These are phyloP conservation scores for Clitopilus passeckerianus DNA, from an alignment of 768 basidiomycete genomes.

Conservation along the genomic window DNA sequence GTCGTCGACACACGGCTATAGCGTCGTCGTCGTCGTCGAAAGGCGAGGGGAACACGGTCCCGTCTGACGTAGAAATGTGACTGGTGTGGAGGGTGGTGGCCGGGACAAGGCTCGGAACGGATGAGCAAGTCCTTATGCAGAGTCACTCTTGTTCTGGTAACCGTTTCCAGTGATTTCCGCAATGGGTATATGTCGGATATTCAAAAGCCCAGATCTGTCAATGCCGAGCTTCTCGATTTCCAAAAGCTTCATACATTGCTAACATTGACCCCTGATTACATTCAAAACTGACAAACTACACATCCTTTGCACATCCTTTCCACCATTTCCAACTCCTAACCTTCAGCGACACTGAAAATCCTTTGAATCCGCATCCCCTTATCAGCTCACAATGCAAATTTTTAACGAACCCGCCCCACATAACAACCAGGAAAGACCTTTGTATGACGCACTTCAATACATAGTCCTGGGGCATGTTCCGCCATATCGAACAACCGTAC, in stretches of 20 bases:
- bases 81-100: background rate
- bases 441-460: background rate
- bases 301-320: background rate
- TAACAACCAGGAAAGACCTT: background rate
- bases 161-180: background rate
- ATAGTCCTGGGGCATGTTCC: background rate
- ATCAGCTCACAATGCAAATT: background rate
- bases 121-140: background rate
- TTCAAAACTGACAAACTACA: background rate
- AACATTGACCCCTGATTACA: background rate
- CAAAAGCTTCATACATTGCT: background rate
- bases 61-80: background rate
- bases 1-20: background rate
- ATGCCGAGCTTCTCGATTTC: background rate
- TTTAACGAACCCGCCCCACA: too few relatives aligned
- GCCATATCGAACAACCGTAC: background rate
- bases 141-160: constrained; percentile 1
- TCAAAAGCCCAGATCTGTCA: background rate
- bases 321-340: background rate
- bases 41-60: background rate
- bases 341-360: background rate
- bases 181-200: background rate
- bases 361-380: background rate
- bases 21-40: background rate
- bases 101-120: background rate